Percentiles rank a stretch among this genome's conserved stretches.
These are phyloP conservation scores for Puccinia brachypodii DNA, from an alignment of 1,284 basidiomycete genomes.

Conservation along the genomic window DNA sequence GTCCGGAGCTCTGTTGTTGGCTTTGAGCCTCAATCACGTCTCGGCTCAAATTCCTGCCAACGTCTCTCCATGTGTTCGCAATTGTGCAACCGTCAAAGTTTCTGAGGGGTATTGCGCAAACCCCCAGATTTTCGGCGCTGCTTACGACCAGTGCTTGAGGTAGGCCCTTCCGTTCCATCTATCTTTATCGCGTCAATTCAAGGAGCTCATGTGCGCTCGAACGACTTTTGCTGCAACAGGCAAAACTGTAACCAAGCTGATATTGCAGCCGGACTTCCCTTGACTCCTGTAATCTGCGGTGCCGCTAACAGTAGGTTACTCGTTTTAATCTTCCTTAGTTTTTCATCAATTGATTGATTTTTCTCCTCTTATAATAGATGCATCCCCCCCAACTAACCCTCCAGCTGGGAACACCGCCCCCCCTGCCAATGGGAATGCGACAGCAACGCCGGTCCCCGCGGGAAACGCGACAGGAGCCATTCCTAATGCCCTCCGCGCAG, in stretches of 20 bases:
- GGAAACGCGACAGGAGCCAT: conserved; percentile 1
- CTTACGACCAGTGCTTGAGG: conserved; percentile 39
- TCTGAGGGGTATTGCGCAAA: conserved; percentile 42
- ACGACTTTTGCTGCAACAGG: neutral
- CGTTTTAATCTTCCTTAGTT: neutral
- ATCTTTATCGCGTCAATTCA: neutral
- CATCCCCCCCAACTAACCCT: neutral
- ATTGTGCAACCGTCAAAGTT: conserved; percentile 36
- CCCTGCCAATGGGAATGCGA: neutral
- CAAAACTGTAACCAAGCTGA: conserved; percentile 26
- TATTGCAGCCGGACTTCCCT: neutral
- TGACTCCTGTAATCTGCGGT: conserved; percentile 9
- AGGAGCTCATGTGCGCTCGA: neutral
- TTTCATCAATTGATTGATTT: neutral
- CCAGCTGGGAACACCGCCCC: neutral
- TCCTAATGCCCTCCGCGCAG: conserved; percentile 28
- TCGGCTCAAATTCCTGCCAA: conserved; percentile 26
- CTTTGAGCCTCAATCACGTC: conserved; percentile 7
- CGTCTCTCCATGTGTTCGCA: conserved; percentile 26
- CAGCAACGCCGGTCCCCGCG: neutral
- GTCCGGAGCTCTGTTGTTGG: conserved; percentile 1
- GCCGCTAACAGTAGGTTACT: conserved; percentile 1
- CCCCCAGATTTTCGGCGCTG: neutral
- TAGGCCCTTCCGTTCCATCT: neutral
- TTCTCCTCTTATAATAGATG: too few relatives aligned